Base-by-base conservation (phyloP, 1,284 basidiomycete species). In the Heterobasidion occidentale region DNA sequence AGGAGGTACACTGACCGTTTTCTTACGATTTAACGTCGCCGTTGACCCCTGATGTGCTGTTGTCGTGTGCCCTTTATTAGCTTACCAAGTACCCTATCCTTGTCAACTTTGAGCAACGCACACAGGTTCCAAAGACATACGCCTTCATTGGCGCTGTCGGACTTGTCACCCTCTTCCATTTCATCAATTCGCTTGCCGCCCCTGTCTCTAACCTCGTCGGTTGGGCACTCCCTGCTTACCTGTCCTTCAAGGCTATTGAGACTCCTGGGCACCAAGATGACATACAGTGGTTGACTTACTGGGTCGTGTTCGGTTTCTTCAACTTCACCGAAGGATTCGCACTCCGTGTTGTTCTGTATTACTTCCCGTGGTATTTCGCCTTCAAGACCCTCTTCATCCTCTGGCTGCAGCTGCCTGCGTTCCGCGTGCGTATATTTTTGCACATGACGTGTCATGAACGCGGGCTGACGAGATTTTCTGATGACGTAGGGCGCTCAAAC, bases 111-210 rank as follows among this genome's bases (percentile, higher is more conserved):
- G 95, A 99, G 79, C 81, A 89, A 71, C 88, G 88, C 71, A 95
- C 93, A 7, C 88, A 92, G 67, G 76, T 98, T 48, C 95, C 96
- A 65, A 98, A 98, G 83, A 83, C 92, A 17, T 95, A 96, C 74
- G 81, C 87, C 61, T 92, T 91, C 65, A 74, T 98, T 64, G 92
- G 89, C 59, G 79, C 80, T 61, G 76, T 87, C 60, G 65, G 77
- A 56, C 71, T 94, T 68, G 70, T 89, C 66, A 71, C 77, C 57
- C 66, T 88, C 67, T 79, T 92, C 66, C 88, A 92, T 74, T 81
- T 85, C 66, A 77, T 93, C 80, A 94, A 93, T 75, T 76, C 88
- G 52, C 81, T 90, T 63, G 91, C 91, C 53, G 80, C 83, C 4
- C 87, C 90, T 63, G 79, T 91, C 60, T 92, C 91, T 55, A 92